phyloP scores from a whole-genome alignment of 2,329 filamentous ascomycete genomes.

The Pseudogymnoascus sp. region DNA sequence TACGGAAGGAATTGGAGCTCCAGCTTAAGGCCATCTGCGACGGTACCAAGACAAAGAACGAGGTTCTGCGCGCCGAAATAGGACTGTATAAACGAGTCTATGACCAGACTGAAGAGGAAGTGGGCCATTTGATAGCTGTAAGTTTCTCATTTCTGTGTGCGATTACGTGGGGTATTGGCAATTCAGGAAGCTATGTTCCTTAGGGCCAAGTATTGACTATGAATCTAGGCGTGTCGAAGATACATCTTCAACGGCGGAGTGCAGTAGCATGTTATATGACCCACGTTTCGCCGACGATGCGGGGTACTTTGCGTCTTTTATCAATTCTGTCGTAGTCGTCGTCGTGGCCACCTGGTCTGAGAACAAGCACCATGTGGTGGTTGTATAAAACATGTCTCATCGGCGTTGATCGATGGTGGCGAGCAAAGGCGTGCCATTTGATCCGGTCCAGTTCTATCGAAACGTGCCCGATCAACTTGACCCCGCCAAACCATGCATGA shows the following conservation, averaged over 20 bases:
- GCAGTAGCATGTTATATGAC: neutral
- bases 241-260: neutral
- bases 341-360: neutral
- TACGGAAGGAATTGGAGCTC: constrained; percentile 95
- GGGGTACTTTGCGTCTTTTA: neutral
- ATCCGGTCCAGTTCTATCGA: constrained; percentile 4
- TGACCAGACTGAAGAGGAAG: constrained; percentile 69
- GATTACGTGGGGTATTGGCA: neutral
- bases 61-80: constrained; percentile 76
- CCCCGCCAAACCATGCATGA: constrained; percentile 8
- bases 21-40: constrained; percentile 97
- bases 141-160: constrained; percentile 28
- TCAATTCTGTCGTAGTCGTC: neutral
- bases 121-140: constrained; percentile 59
- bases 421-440: neutral
- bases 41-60: constrained; percentile 65
- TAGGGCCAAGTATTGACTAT: neutral
- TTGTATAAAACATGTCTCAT: constrained; percentile 6
- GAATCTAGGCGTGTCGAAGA: constrained; percentile 6
- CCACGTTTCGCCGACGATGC: neutral
- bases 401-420: constrained; percentile 6
- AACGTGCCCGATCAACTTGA: constrained; percentile 9
- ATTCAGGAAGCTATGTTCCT: neutral
- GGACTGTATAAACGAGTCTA: constrained; percentile 84
- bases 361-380: neutral